Percentiles rank a stretch among this genome's conserved stretches.
Evolutionary conservation across 768 basidiomycete genomes (phyloP).

Genomic region (Hirschioporus abietinus): DNA sequence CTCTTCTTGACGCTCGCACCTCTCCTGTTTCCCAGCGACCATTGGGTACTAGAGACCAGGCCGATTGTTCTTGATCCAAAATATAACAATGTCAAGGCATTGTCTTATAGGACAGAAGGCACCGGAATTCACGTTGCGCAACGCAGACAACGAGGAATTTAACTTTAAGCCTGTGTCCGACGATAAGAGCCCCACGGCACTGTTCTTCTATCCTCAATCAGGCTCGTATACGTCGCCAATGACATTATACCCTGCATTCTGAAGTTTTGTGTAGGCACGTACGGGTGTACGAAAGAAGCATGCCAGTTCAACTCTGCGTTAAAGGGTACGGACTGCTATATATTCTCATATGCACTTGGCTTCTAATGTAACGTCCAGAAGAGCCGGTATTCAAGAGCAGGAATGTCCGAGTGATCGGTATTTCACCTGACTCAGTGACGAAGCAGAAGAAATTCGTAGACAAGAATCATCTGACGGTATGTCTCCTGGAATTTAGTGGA

Average conservation of each 20-base stretch:
- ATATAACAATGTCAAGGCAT: slow-evolving; percentile 35
- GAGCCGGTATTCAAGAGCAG: slow-evolving; percentile 59
- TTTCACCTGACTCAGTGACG: slow-evolving; percentile 66
- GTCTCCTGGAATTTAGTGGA: slow-evolving; percentile 14
- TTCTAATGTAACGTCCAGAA: slow-evolving; percentile 31
- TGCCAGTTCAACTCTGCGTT: slow-evolving; percentile 80
- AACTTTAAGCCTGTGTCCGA: slow-evolving; percentile 53
- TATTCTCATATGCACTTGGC: slow-evolving; percentile 4
- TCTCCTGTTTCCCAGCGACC: slow-evolving; percentile 39
- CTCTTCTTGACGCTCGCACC: background rate
- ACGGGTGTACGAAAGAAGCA: slow-evolving; percentile 77
- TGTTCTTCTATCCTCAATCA: slow-evolving; percentile 79
- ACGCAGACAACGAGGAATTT: slow-evolving; percentile 57
- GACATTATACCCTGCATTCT: background rate
- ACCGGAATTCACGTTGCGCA: slow-evolving; percentile 59
- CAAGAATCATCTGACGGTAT: slow-evolving; percentile 59
- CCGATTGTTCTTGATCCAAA: background rate
- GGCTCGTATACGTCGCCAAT: slow-evolving; percentile 31
- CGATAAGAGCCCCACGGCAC: slow-evolving; percentile 48
- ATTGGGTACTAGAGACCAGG: slow-evolving; percentile 29
- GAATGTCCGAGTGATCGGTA: slow-evolving; percentile 63
- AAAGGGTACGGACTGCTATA: slow-evolving; percentile 37
- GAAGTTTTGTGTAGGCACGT: slow-evolving; percentile 45
- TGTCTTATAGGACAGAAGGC: slow-evolving; percentile 59
- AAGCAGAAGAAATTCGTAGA: slow-evolving; percentile 75